Base-by-base conservation (phyloP, 2,329 filamentous ascomycete genomes). In the Colletotrichum camelliae region DNA sequence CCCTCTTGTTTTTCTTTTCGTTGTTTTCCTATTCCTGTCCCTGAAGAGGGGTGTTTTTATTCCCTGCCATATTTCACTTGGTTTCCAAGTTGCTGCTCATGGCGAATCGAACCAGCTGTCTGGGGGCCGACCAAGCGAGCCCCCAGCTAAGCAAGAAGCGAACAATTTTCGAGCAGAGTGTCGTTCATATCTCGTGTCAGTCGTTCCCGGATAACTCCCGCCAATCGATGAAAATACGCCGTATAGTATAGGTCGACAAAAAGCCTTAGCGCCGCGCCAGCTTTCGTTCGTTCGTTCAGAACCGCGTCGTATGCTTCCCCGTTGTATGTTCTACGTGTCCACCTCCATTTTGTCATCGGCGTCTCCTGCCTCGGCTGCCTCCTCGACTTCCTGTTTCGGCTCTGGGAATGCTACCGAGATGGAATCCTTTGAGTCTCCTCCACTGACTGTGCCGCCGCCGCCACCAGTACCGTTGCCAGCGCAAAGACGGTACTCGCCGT, bases 401-500 rank as follows among this genome's bases (percentile, higher is more conserved):
- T 78, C 77, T 21, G 69, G 70, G 33, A 77, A 78, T 16, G 65
- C 57, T 29, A 77, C 72, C 21, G 77, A 76, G 21, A 78, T 77
- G 9, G 79, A 78, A 9, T 81, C 79, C 31, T 78, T 79, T 15
- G 74, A 60, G 24, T 70, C 61, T 58, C 43, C 37, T 66, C 78
- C 73, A 33, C 62, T 37, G 43, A 67, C 57, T 43, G 67, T 31
- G 35, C 43, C 64, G 33, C 52, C 52, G 31, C 60, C 75, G 33
- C 58, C 79, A 18, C 82, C 81, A 61, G 81, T 80, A 58, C 82
- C 87, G 21, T 85, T 85, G 37, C 87, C 87, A 37, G 80, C 83
- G 77, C 87, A 87, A n/a, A 93, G 84, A 48, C 88, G 87, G 80
- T 91, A 93, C 78, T 90, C 89, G 6, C 90, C 90, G 70, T 89